Percentiles rank a stretch among this genome's conserved stretches.
These are phyloP conservation scores for Nakaseomyces delphensis DNA, from an alignment of 1,139 yeast genomes.

Conservation along the genomic window DNA sequence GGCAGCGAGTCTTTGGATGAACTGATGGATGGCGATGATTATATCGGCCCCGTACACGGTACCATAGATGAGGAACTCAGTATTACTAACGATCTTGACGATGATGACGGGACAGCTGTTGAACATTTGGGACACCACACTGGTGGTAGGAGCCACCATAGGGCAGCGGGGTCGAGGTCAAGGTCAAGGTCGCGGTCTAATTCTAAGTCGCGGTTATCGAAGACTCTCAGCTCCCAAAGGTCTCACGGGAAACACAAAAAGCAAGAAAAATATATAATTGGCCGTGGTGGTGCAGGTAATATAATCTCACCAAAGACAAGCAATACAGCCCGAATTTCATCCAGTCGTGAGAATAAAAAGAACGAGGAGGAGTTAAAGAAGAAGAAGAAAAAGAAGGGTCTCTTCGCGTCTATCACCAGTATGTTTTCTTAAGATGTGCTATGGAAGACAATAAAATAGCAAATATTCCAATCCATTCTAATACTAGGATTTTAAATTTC, in stretches of 20 bases:
- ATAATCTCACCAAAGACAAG: slow-evolving; percentile 34
- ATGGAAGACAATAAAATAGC: too few species aligned
- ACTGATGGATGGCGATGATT: slow-evolving; percentile 22
- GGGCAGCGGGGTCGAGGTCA: neutral
- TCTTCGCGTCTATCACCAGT: slow-evolving; percentile 14
- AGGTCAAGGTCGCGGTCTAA: slow-evolving; percentile 3
- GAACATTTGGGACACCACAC: neutral
- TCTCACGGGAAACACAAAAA: slow-evolving; percentile 31
- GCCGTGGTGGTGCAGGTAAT: slow-evolving; percentile 38
- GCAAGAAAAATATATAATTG: slow-evolving; percentile 16
- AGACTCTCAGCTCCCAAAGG: neutral
- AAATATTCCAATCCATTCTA: too few species aligned
- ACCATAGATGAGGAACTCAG: neutral
- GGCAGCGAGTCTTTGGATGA: slow-evolving; percentile 10
- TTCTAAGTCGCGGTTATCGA: slow-evolving; percentile 2
- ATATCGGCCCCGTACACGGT: slow-evolving; percentile 16
- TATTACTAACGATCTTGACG: neutral
- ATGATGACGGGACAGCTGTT: slow-evolving; percentile 5
- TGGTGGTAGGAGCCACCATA: neutral
- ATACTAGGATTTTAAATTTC: too few species aligned
- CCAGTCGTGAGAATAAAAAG: slow-evolving; percentile 10
- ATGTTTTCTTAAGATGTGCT: slow-evolving; percentile 10
- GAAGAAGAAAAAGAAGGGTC: slow-evolving; percentile 14
- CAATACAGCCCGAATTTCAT: slow-evolving; percentile 6
- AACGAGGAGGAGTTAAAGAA: slow-evolving; percentile 9